Conservation (phyloP, 2,329 filamentous ascomycete genomes). For the Aspergillus neoniger region DNA sequence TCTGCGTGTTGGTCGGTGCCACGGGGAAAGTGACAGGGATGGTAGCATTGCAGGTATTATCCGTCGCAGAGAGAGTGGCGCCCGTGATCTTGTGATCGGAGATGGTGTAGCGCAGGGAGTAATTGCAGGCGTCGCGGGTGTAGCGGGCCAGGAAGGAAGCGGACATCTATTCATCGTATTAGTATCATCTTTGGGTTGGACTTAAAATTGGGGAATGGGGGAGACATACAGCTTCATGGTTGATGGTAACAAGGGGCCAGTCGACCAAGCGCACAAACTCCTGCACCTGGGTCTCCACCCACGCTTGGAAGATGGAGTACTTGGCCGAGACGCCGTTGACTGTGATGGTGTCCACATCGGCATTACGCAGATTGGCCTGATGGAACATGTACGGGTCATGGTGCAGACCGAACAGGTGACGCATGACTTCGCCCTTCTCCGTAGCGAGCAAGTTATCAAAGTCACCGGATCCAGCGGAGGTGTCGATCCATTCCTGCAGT, state of each 20-base stretch:
- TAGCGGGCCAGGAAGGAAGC: constrained; percentile 55
- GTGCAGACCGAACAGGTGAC: constrained; percentile 59
- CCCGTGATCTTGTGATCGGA: constrained; percentile 50
- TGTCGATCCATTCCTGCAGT: constrained; percentile 61
- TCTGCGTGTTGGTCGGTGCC: constrained; percentile 45
- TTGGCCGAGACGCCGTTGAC: constrained; percentile 52
- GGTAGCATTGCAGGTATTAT: constrained; percentile 53
- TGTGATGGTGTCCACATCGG: constrained; percentile 50
- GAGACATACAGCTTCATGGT: constrained; percentile 54
- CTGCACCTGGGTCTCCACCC: constrained; percentile 56
- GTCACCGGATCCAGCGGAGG: constrained; percentile 56
- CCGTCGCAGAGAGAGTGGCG: constrained; percentile 53
- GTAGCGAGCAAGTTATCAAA: constrained; percentile 55
- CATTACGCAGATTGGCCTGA: constrained; percentile 61
- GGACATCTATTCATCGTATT: constrained; percentile 39
- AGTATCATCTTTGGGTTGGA: background rate
- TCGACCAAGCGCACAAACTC: constrained; percentile 56
- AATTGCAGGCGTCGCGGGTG: constrained; percentile 56
- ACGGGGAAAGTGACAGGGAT: constrained; percentile 59
- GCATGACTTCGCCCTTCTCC: constrained; percentile 56
- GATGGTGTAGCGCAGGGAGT: constrained; percentile 51
- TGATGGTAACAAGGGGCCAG: constrained; percentile 59
- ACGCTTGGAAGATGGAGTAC: constrained; percentile 58
- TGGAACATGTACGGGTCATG: constrained; percentile 65
- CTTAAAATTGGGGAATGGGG: background rate